phyloP scores from a whole-genome alignment of 2,329 filamentous ascomycete genomes.

The Verticillium alfalfae region DNA sequence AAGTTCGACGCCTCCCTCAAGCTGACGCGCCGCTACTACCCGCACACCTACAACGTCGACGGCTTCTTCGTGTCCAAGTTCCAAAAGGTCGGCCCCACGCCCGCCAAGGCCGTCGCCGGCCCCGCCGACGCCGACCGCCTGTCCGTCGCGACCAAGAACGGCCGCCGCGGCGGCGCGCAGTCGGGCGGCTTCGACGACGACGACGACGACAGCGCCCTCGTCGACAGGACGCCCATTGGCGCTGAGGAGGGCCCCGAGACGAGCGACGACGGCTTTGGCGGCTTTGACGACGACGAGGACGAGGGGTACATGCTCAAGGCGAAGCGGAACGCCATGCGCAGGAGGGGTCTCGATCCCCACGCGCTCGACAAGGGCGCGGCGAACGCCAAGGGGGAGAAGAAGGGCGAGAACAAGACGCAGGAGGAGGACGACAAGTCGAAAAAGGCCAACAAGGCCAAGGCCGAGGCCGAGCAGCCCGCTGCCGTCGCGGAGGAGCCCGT shows the following conservation, averaged over 20 bases:
- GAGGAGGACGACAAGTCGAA: conserved; percentile 2
- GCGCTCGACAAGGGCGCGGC: conserved; percentile 28
- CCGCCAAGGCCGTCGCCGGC: conserved; percentile 35
- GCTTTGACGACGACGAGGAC: conserved; percentile 71
- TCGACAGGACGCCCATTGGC: conserved; percentile 66
- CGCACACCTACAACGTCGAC: conserved; percentile 90
- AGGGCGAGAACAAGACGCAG: background rate
- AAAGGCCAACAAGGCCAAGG: conserved; percentile 12
- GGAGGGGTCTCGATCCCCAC: conserved; percentile 68
- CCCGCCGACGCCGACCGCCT: conserved; percentile 31
- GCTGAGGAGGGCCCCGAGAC: conserved; percentile 32
- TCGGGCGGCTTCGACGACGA: conserved; percentile 4
- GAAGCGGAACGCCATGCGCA: conserved; percentile 67
- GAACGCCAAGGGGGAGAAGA: background rate
- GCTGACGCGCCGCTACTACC: conserved; percentile 80
- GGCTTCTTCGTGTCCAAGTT: conserved; percentile 98
- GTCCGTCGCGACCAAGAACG: conserved; percentile 11
- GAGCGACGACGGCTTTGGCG: conserved; percentile 53
- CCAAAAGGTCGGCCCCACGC: conserved; percentile 81
- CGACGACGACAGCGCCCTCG: conserved; percentile 33
- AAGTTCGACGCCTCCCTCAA: conserved; percentile 81
- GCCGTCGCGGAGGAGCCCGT: conserved; percentile 8
- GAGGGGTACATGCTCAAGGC: conserved; percentile 65
- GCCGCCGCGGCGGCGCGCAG: conserved; percentile 1
- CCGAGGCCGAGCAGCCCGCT: conserved; percentile 9